These are phyloP conservation scores for Cucurbita ficifolia DNA, from an alignment of 306 rosid species.

Conservation along the genomic window DNA sequence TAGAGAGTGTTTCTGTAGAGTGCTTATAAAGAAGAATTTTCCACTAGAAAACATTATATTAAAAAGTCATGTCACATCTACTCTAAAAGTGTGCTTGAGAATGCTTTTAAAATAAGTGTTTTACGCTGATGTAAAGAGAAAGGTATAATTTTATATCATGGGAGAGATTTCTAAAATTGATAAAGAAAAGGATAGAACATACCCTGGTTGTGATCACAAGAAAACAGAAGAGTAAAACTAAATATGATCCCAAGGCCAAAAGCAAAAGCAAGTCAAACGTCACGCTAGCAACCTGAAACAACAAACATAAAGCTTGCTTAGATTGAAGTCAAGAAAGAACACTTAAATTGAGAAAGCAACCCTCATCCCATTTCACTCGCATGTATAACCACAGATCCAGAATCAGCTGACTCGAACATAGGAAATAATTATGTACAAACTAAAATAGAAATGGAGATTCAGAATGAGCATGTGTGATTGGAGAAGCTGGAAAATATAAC, in stretches of 20 bases:
- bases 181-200: background rate
- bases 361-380: background rate
- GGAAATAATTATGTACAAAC: background rate
- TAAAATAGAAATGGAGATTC: background rate
- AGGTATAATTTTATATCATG: background rate
- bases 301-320: constrained; percentile 8
- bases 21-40: background rate
- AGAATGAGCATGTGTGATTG: background rate
- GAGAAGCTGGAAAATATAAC: background rate
- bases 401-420: background rate
- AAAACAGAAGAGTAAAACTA: constrained; percentile 50
- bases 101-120: background rate
- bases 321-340: background rate
- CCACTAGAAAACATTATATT: background rate
- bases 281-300: constrained; percentile 85
- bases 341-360: background rate
- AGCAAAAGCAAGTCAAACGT: constrained; percentile 92
- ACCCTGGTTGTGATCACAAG: constrained; percentile 59
- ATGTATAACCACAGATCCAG: background rate
- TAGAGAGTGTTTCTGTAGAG: background rate
- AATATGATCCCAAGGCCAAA: constrained; percentile 54
- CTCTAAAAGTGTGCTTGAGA: background rate
- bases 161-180: background rate
- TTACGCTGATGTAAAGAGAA: background rate
- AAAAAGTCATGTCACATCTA: background rate